Evolutionary conservation across 345 rosid genomes (phyloP).

Genomic region (Clarkia xantiana): DNA sequence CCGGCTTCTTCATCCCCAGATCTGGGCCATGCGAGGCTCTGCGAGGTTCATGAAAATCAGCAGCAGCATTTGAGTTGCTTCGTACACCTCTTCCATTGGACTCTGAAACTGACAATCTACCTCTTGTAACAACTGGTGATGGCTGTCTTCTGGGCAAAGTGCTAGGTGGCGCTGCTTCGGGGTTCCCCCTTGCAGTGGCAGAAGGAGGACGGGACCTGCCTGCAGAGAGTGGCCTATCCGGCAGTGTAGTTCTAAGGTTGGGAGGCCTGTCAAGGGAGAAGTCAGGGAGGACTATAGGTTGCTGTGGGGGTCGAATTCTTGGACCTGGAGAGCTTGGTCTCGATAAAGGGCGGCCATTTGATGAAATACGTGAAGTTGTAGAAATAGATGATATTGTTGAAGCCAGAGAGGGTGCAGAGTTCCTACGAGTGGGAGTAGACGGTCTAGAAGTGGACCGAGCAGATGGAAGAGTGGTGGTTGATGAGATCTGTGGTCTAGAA

Average conservation of each 20-base stretch:
- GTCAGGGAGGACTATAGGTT: conserved; percentile 69
- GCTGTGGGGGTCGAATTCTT: conserved; percentile 45
- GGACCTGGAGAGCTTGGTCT: conserved; percentile 86
- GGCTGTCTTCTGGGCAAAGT: conserved; percentile 52
- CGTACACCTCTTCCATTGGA: conserved; percentile 47
- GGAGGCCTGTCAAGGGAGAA: conserved; percentile 91
- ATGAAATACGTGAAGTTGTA: conserved; percentile 37
- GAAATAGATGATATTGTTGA: conserved; percentile 32
- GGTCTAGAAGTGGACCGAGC: conserved; percentile 71
- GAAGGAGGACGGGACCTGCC: conserved; percentile 79
- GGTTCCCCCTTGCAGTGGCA: conserved; percentile 29
- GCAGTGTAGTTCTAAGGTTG: conserved; percentile 80
- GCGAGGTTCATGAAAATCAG: conserved; percentile 43
- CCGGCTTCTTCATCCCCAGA: conserved; percentile 40
- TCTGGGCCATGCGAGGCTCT: conserved; percentile 42
- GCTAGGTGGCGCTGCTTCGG: conserved; percentile 36
- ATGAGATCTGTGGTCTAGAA: conserved; percentile 62
- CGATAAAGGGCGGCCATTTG: conserved; percentile 65
- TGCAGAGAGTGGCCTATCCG: conserved; percentile 86
- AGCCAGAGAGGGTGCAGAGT: conserved; percentile 37
- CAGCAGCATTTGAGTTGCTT: conserved; percentile 15
- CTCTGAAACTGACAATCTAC: conserved; percentile 59
- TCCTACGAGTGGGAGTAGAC: conserved; percentile 81
- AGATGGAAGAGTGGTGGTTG: conserved; percentile 37
- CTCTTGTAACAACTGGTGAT: conserved; percentile 70